Base-by-base conservation (phyloP, 129 eudicot species). In the Flaveria robusta region DNA sequence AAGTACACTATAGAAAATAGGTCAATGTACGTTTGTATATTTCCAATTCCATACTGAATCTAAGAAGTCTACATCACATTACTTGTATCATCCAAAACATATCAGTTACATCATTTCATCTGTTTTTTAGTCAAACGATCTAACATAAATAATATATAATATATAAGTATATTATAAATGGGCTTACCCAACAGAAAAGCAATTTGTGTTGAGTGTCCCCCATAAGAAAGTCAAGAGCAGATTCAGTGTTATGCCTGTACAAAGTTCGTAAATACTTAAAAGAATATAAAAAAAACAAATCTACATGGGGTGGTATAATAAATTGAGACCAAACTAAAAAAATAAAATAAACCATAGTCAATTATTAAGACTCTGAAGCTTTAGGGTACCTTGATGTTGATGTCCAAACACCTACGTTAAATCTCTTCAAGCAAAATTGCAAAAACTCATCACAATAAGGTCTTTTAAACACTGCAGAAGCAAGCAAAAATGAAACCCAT, bases 381-480 rank as follows among this genome's bases (percentile, higher is more conserved):
- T 22, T 71, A 60, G 43, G 43, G 50, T 89, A 89, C 95, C 77
- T 84, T 39, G 72, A 74, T 81, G 84, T 89, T 72, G 96, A 87
- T 23, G 96, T 62, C 96, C 96, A 89, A 19, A 90, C 34, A 58
- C 92, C 96, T 19, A 90, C 90, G 10, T 83, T 78, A 49, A 90
- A 90, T 52, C 50, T 79, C 72, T 87, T 81, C 63, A 87, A 83
- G 81, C 88, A 87, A 71, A 87, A 87, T 69, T 74, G 74, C 79
- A 85, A 68, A 71, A 90, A 90, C 72, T 90, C 96, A 42, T 87
- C 88, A 83, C 90, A 87, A 47, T 77, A 81, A 2, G 96, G 96
- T 67, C 96, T 87, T 85, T 85, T 90, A 79, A 76, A 90, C 56
- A 90, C 96, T 90, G 89, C 74, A 67, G 70, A 26, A 79, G 58